phyloP scores from a whole-genome alignment of 352 stramenopile genomes.

The Phytophthora citricola region DNA sequence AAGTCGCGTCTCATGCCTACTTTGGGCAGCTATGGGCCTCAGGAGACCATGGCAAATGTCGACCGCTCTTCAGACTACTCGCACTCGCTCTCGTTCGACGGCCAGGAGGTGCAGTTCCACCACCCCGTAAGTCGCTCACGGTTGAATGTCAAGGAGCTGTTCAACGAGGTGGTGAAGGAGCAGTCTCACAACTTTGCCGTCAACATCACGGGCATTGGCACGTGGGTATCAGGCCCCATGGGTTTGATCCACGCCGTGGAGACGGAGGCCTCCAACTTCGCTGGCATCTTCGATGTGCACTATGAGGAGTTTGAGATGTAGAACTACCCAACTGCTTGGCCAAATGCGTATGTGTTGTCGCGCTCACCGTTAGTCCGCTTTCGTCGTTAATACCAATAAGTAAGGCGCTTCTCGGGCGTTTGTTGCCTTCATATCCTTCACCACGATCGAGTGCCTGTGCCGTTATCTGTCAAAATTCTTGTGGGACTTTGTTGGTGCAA shows the following conservation, averaged over 20 bases:
- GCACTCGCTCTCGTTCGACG: constrained; percentile 82
- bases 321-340: constrained; percentile 32
- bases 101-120: constrained; percentile 78
- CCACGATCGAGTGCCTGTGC: background rate
- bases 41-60: constrained; percentile 44
- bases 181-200: constrained; percentile 87
- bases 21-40: constrained; percentile 32
- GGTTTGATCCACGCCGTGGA: constrained; percentile 81
- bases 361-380: constrained; percentile 27
- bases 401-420: constrained; percentile 27
- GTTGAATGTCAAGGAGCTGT: constrained; percentile 80
- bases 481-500: too few species aligned
- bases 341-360: constrained; percentile 36
- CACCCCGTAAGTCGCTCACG: constrained; percentile 73
- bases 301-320: constrained; percentile 92
- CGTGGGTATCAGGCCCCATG: constrained; percentile 87
- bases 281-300: constrained; percentile 89
- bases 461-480: background rate
- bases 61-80: constrained; percentile 67
- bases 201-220: constrained; percentile 82
- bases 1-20: constrained; percentile 72
- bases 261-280: constrained; percentile 74
- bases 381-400: constrained; percentile 37
- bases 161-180: constrained; percentile 84
- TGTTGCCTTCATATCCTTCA: constrained; percentile 16